Conservation (phyloP, 345 rosid species). For the Eucalyptus pauciflora region DNA sequence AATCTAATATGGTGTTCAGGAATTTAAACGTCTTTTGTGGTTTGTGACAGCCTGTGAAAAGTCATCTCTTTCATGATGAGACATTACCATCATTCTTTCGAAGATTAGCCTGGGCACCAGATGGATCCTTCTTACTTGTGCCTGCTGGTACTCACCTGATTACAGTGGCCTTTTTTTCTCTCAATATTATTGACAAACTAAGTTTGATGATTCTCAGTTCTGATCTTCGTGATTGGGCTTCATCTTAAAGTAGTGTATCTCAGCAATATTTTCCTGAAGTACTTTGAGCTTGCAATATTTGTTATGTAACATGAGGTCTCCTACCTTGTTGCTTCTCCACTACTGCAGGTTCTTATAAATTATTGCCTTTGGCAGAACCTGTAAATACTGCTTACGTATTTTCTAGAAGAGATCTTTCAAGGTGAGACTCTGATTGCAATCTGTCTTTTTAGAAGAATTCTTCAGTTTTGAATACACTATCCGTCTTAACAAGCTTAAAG, state of each 20-base stretch:
- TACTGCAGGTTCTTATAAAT: slow-evolving; percentile 64
- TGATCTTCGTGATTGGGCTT: background rate
- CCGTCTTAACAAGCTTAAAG: background rate
- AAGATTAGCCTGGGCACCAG: slow-evolving; percentile 98
- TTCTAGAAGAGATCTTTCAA: slow-evolving; percentile 86
- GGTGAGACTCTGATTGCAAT: slow-evolving; percentile 22
- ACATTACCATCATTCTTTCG: slow-evolving; percentile 92
- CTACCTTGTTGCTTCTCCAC: background rate
- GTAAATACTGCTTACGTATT: slow-evolving; percentile 70
- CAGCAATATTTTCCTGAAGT: background rate
- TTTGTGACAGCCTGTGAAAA: slow-evolving; percentile 40
- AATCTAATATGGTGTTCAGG: background rate
- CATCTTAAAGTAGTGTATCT: background rate
- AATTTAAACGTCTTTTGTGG: background rate
- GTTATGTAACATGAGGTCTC: background rate
- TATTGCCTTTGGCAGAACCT: slow-evolving; percentile 45
- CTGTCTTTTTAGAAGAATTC: background rate
- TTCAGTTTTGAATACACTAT: background rate
- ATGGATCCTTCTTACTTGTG: slow-evolving; percentile 85
- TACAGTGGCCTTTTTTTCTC: background rate
- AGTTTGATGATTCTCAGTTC: background rate
- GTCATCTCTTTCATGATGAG: slow-evolving; percentile 89
- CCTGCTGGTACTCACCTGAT: slow-evolving; percentile 58
- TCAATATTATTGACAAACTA: background rate
- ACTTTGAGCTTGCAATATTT: background rate